Base-by-base conservation (phyloP, 371 early-diverging fungal genomes). In the Mycotypha africana region DNA sequence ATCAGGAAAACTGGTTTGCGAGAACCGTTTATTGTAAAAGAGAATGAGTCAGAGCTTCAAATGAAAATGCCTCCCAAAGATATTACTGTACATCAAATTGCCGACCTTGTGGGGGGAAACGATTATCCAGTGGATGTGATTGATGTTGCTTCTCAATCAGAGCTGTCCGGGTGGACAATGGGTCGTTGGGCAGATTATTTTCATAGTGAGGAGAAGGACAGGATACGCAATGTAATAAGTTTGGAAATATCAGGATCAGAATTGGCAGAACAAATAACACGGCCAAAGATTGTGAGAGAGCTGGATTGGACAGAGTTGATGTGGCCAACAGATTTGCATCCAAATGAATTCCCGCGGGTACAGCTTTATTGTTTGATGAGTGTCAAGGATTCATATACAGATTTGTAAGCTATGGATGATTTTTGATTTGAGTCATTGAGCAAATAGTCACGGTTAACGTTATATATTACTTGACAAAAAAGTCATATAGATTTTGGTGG, bases 401-500 rank as follows among this genome's bases (percentile, higher is more conserved):
- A 93, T 52, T 89, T 89, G 86, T 86, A 74, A 65, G 81, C 11
- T 33, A 15, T n/a, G n/a, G n/a, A n/a, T n/a, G n/a, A n/a, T n/a
- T n/a, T n/a, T n/a, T n/a, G n/a, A n/a, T n/a, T n/a, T n/a, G n/a
- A n/a, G n/a, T n/a, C n/a, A n/a, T n/a, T n/a, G n/a, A n/a, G n/a
- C n/a, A n/a, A n/a, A n/a, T n/a, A n/a, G n/a, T n/a, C n/a, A n/a
- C n/a, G n/a, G n/a, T n/a, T n/a, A 6, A 28, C 30, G 30, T 12
- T 14, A 24, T 6, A 1, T 2, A 32, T 31, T 14, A 33, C 33
- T 32, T 23, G 16, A 26, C 10, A 20, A 14, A 47, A 1, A 51
- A 78, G 77, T 53, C 93, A 92, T 62, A 82, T 94, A 45, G 95
- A 93, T 66, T 93, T 93, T 66, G 93, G 91, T 19, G 95, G 92